Percentiles rank a stretch among this genome's conserved stretches.
These are phyloP conservation scores for Crithidia fasciculata DNA, from an alignment of 208 protist genomes.

Conservation along the genomic window DNA sequence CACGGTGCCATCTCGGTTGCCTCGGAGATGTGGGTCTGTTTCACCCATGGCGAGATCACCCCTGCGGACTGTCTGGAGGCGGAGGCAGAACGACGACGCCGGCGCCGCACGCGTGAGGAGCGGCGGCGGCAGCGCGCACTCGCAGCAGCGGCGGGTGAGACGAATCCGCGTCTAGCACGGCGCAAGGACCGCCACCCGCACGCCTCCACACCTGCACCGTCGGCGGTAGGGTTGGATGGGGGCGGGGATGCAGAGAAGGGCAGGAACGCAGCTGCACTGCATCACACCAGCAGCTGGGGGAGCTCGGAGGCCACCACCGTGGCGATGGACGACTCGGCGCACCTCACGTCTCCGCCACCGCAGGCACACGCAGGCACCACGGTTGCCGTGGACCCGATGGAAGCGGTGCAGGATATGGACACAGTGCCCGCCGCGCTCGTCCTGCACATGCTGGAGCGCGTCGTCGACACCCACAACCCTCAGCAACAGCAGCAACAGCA, in stretches of 20 bases:
- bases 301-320: slow-evolving; percentile 10
- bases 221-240: neutral
- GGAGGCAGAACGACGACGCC: slow-evolving; percentile 21
- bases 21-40: slow-evolving; percentile 55
- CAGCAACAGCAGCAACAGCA: slow-evolving; percentile 6
- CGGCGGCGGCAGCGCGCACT: slow-evolving; percentile 5
- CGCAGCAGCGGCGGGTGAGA: neutral
- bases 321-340: neutral
- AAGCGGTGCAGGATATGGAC: slow-evolving; percentile 24
- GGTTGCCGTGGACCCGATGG: slow-evolving; percentile 4
- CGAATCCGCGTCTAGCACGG: neutral
- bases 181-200: slow-evolving; percentile 10
- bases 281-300: slow-evolving; percentile 14
- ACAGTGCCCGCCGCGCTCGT: slow-evolving; percentile 29
- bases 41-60: slow-evolving; percentile 71
- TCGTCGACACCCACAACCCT: slow-evolving; percentile 18
- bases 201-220: neutral
- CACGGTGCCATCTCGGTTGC: slow-evolving; percentile 58
- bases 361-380: neutral
- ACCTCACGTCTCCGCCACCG: neutral
- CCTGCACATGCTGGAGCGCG: slow-evolving; percentile 34
- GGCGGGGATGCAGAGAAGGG: neutral
- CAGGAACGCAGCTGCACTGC: too few species aligned
- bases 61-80: slow-evolving; percentile 21
- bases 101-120: slow-evolving; percentile 28